phyloP scores from a whole-genome alignment of 192 early-diverging fungal species.

The Coemansia sp. region DNA sequence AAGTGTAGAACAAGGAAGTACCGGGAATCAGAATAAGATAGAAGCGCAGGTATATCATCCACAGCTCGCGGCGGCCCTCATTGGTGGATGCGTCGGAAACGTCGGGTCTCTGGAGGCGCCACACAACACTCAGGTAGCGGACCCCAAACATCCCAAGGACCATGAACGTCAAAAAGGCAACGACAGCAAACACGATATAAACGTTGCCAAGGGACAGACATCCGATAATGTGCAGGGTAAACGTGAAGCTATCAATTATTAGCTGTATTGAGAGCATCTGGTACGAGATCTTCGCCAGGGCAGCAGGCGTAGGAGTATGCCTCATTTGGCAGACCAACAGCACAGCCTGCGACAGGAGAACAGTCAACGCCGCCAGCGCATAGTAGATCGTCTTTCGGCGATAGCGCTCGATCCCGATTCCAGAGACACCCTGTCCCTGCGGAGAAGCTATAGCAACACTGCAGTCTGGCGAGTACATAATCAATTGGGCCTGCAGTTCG shows the following conservation, averaged over 20 bases:
- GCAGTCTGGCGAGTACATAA: slow-evolving; percentile 30
- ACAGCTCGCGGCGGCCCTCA: slow-evolving; percentile 30
- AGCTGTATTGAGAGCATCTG: slow-evolving; percentile 62
- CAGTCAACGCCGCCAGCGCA: slow-evolving; percentile 17
- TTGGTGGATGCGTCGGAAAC: slow-evolving; percentile 34
- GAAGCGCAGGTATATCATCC: slow-evolving; percentile 23
- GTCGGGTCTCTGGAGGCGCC: slow-evolving; percentile 66
- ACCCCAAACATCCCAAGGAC: slow-evolving; percentile 68
- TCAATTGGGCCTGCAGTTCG: slow-evolving; percentile 12
- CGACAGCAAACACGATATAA: slow-evolving; percentile 62
- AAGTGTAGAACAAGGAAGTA: slow-evolving; percentile 63
- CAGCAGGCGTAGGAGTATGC: slow-evolving; percentile 65
- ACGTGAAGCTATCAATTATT: slow-evolving; percentile 65
- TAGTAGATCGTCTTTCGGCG: slow-evolving; percentile 20
- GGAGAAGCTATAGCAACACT: slow-evolving; percentile 14
- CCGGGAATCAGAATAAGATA: slow-evolving; percentile 60
- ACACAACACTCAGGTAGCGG: slow-evolving; percentile 69
- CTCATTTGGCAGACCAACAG: slow-evolving; percentile 64
- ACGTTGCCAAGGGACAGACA: slow-evolving; percentile 53
- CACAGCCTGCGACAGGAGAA: slow-evolving; percentile 18
- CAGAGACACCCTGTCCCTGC: slow-evolving; percentile 7
- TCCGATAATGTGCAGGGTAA: slow-evolving; percentile 61
- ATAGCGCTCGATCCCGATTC: slow-evolving; percentile 14
- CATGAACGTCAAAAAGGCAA: slow-evolving; percentile 64
- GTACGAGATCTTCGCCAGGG: slow-evolving; percentile 66